Conservation (phyloP, 306 rosid species). For the Styphnolobium japonicum region DNA sequence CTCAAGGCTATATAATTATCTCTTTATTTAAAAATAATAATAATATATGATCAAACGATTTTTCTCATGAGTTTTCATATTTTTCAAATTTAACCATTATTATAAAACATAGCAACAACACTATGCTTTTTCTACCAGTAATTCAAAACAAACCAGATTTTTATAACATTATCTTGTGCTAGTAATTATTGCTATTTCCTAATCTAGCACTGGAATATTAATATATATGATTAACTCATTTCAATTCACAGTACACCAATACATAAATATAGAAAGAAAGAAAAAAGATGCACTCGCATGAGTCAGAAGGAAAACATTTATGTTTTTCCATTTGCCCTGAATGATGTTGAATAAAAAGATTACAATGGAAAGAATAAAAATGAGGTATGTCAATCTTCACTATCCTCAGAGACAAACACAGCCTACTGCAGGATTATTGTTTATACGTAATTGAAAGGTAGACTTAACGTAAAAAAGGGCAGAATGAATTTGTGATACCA, state of each 20-base stretch:
- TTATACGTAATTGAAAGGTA: not conserved
- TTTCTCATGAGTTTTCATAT: not conserved
- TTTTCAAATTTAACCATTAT: not conserved
- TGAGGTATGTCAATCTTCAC: not conserved
- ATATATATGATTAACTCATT: too few species aligned
- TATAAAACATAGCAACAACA: too few species aligned
- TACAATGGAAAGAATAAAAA: not conserved
- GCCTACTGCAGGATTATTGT: not conserved
- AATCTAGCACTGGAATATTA: too few species aligned
- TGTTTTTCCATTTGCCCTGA: not conserved
- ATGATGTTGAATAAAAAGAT: not conserved
- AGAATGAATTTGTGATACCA: not conserved
- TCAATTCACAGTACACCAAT: too few species aligned
- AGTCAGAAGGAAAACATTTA: not conserved
- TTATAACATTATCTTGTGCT: not conserved
- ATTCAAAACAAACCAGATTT: too few species aligned
- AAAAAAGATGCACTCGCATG: not conserved
- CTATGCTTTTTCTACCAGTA: too few species aligned
- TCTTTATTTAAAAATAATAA: too few species aligned
- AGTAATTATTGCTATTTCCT: not conserved
- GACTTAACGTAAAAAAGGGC: not conserved
- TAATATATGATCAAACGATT: not conserved
- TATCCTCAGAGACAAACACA: not conserved
- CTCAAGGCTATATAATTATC: too few species aligned
- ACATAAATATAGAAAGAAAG: not conserved